These are phyloP conservation scores for Camelina neglecta DNA, from an alignment of 345 rosid genomes.

Conservation along the genomic window DNA sequence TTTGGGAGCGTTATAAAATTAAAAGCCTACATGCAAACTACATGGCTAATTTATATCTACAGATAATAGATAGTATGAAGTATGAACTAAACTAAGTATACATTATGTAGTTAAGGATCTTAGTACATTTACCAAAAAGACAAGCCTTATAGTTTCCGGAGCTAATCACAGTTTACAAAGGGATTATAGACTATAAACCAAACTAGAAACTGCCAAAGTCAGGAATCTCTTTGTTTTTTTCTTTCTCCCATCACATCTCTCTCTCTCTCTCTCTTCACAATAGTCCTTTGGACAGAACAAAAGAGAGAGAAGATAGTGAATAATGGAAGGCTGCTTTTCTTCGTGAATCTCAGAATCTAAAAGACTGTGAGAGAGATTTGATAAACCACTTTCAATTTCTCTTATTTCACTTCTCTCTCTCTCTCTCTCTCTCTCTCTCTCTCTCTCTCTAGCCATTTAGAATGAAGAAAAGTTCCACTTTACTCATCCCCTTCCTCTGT, in stretches of 20 bases:
- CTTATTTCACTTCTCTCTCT: not conserved
- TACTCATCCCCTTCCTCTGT: constrained; percentile 30
- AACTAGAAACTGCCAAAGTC: constrained; percentile 47
- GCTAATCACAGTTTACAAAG: constrained; percentile 33
- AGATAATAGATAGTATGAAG: too few relatives aligned
- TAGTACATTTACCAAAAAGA: constrained; percentile 24
- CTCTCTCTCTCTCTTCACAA: constrained; percentile 35
- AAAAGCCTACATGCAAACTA: constrained; percentile 6
- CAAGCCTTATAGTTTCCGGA: constrained; percentile 28
- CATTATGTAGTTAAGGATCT: constrained; percentile 6
- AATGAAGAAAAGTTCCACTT: constrained; percentile 32
- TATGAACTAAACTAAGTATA: too few relatives aligned
- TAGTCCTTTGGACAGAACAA: constrained; percentile 31
- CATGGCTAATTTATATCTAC: not conserved
- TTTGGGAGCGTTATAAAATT: not conserved
- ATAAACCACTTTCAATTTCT: not conserved
- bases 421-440: constrained; percentile 10
- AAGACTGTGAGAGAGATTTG: constrained; percentile 27
- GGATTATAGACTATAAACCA: constrained; percentile 35
- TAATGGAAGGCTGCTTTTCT: constrained; percentile 42
- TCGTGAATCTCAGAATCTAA: constrained; percentile 23
- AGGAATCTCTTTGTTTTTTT: constrained; percentile 33
- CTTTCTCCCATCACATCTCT: constrained; percentile 35
- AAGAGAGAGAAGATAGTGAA: constrained; percentile 45
- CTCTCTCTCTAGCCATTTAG: constrained; percentile 9